Conservation (phyloP, 805 yeast species). For the Ogataea zsoltii region DNA sequence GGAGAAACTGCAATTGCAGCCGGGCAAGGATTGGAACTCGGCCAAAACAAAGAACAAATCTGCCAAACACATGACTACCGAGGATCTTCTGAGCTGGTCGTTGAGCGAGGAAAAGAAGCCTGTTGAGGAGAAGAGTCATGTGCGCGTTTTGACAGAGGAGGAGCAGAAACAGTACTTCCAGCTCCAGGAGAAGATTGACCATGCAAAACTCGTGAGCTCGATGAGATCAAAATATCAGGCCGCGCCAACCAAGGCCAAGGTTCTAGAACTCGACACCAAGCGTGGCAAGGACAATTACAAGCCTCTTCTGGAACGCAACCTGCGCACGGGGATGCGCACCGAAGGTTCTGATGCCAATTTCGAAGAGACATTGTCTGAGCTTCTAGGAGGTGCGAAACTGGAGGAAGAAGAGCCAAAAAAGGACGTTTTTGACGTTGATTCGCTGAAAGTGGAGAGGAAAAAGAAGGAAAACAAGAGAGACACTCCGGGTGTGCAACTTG, state of each 20-base stretch:
- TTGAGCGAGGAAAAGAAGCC: background rate
- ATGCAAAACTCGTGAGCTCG: constrained; percentile 19
- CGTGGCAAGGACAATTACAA: constrained; percentile 19
- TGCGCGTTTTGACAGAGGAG: constrained; percentile 17
- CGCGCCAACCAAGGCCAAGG: constrained; percentile 10
- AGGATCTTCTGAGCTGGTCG: constrained; percentile 20
- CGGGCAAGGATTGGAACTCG: constrained; percentile 8
- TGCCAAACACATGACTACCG: constrained; percentile 13
- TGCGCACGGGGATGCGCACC: constrained; percentile 8
- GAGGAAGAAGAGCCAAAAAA: background rate
- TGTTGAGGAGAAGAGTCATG: background rate
- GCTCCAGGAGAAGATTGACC: constrained; percentile 24
- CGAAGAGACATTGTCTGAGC: constrained; percentile 24
- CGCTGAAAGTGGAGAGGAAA: constrained; percentile 1
- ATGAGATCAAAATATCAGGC: constrained; percentile 15
- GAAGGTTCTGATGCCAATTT: constrained; percentile 9
- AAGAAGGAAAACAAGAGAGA: background rate
- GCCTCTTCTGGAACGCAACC: constrained; percentile 13
- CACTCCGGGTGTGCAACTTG: background rate
- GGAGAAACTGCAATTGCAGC: constrained; percentile 7
- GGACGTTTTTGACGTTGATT: constrained; percentile 9
- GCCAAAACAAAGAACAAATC: constrained; percentile 4
- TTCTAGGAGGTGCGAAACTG: constrained; percentile 19
- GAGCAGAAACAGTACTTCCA: constrained; percentile 25
- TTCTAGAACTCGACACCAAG: constrained; percentile 17